Percentiles rank a stretch among this genome's conserved stretches.
These are phyloP conservation scores for Suillus placidus DNA, from an alignment of 768 basidiomycete genomes.

Conservation along the genomic window DNA sequence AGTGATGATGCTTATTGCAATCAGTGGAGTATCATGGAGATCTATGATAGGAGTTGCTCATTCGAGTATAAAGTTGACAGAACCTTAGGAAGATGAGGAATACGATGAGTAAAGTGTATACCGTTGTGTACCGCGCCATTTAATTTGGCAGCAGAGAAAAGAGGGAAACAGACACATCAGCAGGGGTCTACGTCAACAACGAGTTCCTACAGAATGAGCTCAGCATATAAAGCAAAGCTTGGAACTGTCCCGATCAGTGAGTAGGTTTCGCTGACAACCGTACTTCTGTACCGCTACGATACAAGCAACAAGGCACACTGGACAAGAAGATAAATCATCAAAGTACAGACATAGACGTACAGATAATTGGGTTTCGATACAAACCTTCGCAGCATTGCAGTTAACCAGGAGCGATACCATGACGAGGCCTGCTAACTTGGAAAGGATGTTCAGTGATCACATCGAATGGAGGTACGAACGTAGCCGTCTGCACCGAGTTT, in stretches of 20 bases:
- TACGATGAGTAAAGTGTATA: not conserved
- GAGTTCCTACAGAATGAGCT: not conserved
- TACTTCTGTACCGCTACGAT: not conserved
- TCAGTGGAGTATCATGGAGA: not conserved
- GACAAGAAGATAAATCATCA: not conserved
- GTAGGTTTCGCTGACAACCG: no score
- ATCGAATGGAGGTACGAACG: not conserved
- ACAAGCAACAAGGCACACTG: not conserved
- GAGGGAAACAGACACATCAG: no score
- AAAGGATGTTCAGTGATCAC: no score
- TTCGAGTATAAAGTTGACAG: no score
- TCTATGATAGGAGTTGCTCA: not conserved
- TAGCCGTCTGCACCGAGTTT: no score
- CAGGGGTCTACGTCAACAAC: not conserved
- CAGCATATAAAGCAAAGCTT: not conserved
- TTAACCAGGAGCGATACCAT: not conserved
- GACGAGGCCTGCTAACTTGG: not conserved
- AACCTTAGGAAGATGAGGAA: not conserved
- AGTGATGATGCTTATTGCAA: not conserved
- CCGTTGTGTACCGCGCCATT: not conserved
- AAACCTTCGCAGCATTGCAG: not conserved
- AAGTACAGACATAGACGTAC: not conserved
- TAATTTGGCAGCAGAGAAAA: not conserved
- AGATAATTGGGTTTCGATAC: not conserved
- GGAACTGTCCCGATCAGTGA: not conserved